These are phyloP conservation scores for Desmodesmus armatus DNA, from an alignment of 139 green algal species.

Conservation along the genomic window DNA sequence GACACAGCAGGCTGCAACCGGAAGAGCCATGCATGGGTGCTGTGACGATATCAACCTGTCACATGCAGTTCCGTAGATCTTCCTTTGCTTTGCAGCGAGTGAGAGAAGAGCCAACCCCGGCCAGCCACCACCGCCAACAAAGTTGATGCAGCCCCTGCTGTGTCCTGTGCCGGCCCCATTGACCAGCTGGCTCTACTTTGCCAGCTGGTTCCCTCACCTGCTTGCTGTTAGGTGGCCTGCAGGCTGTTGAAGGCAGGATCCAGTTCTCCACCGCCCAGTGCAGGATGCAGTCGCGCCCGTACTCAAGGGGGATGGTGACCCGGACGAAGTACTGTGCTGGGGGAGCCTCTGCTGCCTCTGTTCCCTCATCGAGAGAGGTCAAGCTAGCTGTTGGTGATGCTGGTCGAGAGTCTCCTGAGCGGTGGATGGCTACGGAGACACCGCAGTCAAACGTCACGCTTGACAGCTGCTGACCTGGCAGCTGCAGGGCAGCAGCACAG, in stretches of 20 bases:
- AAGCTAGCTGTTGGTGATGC: slow-evolving; percentile 3
- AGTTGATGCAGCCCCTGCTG: no score
- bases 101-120: no score
- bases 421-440: slow-evolving; percentile 21
- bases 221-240: slow-evolving; percentile 13
- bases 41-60: no score
- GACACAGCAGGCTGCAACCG: no score
- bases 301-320: neutral
- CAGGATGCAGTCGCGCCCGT: slow-evolving; percentile 53
- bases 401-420: neutral
- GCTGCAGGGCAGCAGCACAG: neutral
- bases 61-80: no score
- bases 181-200: no score
- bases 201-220: no score
- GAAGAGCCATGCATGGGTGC: no score
- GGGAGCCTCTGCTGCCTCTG: neutral
- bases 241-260: slow-evolving; percentile 56
- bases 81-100: no score
- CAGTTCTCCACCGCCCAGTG: slow-evolving; percentile 89
- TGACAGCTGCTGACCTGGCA: slow-evolving; percentile 39
- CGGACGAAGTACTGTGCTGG: slow-evolving; percentile 18
- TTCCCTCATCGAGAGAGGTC: neutral
- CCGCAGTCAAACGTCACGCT: slow-evolving; percentile 22
- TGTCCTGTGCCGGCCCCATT: neutral
- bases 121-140: no score